Base-by-base conservation (phyloP, 1,284 basidiomycete genomes). In the Pseudozyma sp. region DNA sequence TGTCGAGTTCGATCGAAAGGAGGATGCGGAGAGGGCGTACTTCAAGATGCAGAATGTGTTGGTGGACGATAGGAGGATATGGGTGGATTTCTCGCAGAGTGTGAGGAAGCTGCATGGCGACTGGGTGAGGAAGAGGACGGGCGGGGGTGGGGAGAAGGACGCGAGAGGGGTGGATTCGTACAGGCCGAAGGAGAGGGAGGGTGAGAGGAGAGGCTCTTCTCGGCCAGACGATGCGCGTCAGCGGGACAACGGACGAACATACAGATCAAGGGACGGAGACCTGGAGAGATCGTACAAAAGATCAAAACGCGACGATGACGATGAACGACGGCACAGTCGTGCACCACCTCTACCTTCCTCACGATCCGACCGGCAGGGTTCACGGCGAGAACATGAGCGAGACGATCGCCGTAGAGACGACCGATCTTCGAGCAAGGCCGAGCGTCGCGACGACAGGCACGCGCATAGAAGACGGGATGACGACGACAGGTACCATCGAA, bases 41-140 rank as follows among this genome's bases (percentile, higher is more conserved):
- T 95, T 97, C 87, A 99, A 98, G 85, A 99, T 99, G 96, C 96
- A 99, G 85, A 98, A 97, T 81, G 96, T 99, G 0, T 87, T 99
- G 8, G 92, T 99, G n/a, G 96, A 99, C 84, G 97, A 99, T 85
- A 89, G 95, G 16, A 89, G 97, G 19, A 99, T 99, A 83, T 98
- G 96, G 92, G 96, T 99, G 69, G 95, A 97, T 86, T 97, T 98
- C 53, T 85, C 82, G 10, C 86, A 86, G 73, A 96, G 94, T 33
- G 97, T 99, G 7, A 86, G 87, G 40, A 87, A 88, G 75, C 85
- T 89, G 76, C 86, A 86, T 68, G 84, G 85, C n/a, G 81, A 84
- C 7, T 87, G 85, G 85, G 31, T 86, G 54, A 77, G 76, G 80
- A 54, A 76, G 84, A 57, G 80, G 77, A 45, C 73, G 73, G 34